Conservation (phyloP, 2,329 filamentous ascomycete species). For the Juglanconis sp. region DNA sequence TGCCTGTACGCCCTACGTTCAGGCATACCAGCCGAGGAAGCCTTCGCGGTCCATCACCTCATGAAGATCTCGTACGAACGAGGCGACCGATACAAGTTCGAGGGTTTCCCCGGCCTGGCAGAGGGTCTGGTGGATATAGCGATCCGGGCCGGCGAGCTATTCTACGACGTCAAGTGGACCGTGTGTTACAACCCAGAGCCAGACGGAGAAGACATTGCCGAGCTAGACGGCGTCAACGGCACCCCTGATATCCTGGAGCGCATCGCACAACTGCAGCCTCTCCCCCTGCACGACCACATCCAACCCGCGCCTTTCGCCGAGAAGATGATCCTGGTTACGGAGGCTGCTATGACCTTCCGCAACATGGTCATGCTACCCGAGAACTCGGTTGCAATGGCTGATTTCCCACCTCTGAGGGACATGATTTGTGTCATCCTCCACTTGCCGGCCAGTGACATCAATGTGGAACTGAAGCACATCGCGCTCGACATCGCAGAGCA, state of each 20-base stretch:
- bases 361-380: constrained; percentile 96
- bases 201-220: constrained; percentile 53
- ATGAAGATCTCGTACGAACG: constrained; percentile 94
- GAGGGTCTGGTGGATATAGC: constrained; percentile 86
- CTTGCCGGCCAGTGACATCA: constrained; percentile 66
- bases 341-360: constrained; percentile 81
- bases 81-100: constrained; percentile 93
- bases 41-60: constrained; percentile 89
- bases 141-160: constrained; percentile 72
- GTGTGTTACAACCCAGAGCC: constrained; percentile 60
- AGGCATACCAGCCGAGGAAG: constrained; percentile 73
- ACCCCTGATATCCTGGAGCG: constrained; percentile 71
- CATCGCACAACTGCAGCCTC: constrained; percentile 61
- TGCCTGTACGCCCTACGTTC: constrained; percentile 82
- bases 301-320: constrained; percentile 70
- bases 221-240: constrained; percentile 58
- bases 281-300: constrained; percentile 64
- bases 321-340: constrained; percentile 72
- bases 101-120: constrained; percentile 82
- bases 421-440: constrained; percentile 79
- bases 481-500: constrained; percentile 90
- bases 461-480: constrained; percentile 85
- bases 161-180: constrained; percentile 79
- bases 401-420: constrained; percentile 73
- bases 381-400: constrained; percentile 78